A percentile compares a stretch with the other conserved stretches of the same genome.
Evolutionary conservation across 768 basidiomycete genomes (phyloP).

Genomic region (Boletellus ananiceps): DNA sequence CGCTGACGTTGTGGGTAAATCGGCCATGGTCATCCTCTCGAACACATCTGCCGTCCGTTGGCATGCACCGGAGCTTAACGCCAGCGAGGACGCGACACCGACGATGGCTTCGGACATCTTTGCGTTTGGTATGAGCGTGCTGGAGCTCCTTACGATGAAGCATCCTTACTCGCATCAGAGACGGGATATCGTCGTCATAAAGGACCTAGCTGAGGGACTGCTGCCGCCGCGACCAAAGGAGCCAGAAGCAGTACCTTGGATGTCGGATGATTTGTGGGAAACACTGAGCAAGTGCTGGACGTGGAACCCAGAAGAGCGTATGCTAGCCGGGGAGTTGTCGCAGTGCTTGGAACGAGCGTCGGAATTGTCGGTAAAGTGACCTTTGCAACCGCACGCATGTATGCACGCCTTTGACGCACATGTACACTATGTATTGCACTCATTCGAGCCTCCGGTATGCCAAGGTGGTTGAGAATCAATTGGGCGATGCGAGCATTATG

Average conservation of each 20-base stretch:
- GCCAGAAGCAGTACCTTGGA: conserved; percentile 31
- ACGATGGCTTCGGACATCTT: conserved; percentile 52
- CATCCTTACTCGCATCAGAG: conserved; percentile 47
- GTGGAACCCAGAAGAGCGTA: conserved; percentile 34
- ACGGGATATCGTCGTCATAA: conserved; percentile 48
- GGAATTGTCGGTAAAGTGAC: conserved; percentile 1
- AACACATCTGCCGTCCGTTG: conserved; percentile 47
- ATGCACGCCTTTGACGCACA: no score
- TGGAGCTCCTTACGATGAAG: conserved; percentile 52
- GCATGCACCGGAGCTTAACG: conserved; percentile 57
- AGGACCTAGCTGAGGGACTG: conserved; percentile 36
- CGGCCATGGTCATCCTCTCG: conserved; percentile 44
- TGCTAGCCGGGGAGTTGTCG: conserved; percentile 37
- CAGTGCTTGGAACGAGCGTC: conserved; percentile 11
- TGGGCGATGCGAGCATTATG: conserved; percentile 37
- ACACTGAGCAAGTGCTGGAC: conserved; percentile 47
- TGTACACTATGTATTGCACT: conserved; percentile 3
- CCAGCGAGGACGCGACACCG: conserved; percentile 37
- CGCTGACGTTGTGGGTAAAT: conserved; percentile 50
- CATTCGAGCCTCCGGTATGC: background rate
- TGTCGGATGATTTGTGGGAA: conserved; percentile 47
- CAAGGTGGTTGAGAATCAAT: conserved; percentile 8
- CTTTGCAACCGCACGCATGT: background rate
- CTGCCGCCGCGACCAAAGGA: conserved; percentile 43
- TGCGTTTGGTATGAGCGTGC: conserved; percentile 55